Conservation (phyloP, 2,329 filamentous ascomycete genomes). For the Helminthosporium solani region DNA sequence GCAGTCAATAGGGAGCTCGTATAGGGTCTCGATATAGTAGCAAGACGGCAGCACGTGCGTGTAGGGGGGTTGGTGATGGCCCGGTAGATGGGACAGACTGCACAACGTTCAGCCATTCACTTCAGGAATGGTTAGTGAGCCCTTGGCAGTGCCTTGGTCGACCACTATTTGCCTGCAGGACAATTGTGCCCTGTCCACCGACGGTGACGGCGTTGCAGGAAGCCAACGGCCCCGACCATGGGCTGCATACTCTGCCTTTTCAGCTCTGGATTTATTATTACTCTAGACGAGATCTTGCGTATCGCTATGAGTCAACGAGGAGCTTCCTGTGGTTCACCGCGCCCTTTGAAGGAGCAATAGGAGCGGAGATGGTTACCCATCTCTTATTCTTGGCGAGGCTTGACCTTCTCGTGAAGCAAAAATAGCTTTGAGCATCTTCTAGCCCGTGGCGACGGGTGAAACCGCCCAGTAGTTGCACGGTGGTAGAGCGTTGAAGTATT, state of each 20-base stretch:
- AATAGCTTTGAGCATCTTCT: slow-evolving; percentile 28
- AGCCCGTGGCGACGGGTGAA: slow-evolving; percentile 19
- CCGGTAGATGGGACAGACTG: slow-evolving; percentile 19
- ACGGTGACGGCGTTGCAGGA: slow-evolving; percentile 13
- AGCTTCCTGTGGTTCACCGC: slow-evolving; percentile 13
- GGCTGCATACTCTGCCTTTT: slow-evolving; percentile 12
- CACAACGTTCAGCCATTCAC: slow-evolving; percentile 12
- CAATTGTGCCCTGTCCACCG: slow-evolving; percentile 13
- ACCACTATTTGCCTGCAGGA: not conserved
- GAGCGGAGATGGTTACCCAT: slow-evolving; percentile 18
- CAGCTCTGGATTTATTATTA: slow-evolving; percentile 26
- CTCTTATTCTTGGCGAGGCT: slow-evolving; percentile 29
- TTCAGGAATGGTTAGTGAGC: slow-evolving; percentile 11
- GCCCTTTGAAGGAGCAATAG: slow-evolving; percentile 16
- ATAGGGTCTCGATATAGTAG: slow-evolving; percentile 27
- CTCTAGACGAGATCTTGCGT: slow-evolving; percentile 4
- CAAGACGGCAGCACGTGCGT: slow-evolving; percentile 24
- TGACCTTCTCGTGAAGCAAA: slow-evolving; percentile 25
- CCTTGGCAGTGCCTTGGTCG: slow-evolving; percentile 15
- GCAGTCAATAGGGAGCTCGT: slow-evolving; percentile 16
- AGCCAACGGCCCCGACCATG: slow-evolving; percentile 2
- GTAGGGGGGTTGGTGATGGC: slow-evolving; percentile 6
- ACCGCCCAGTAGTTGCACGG: slow-evolving; percentile 16
- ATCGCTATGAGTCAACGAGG: slow-evolving; percentile 14
- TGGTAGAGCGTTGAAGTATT: not conserved